A percentile compares a stretch with the other conserved stretches of the same genome.
Evolutionary conservation across 1,139 yeast genomes (phyloP).

Genomic region (Candida sojae): DNA sequence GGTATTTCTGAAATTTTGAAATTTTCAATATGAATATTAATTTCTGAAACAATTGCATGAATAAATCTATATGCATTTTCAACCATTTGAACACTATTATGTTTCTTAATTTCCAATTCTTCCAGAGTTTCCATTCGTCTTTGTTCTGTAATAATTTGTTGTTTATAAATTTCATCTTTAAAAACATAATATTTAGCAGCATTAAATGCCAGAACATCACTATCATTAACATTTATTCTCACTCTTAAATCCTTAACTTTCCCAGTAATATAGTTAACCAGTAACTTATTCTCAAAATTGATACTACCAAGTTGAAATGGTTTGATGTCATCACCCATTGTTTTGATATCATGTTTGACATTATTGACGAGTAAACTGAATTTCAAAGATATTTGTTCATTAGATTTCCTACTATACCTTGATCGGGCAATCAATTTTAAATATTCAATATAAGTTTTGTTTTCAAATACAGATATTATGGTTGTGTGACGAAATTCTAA

Average conservation of each 20-base stretch:
- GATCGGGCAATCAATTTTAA: conserved; percentile 22
- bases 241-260: conserved; percentile 11
- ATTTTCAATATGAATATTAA: conserved; percentile 36
- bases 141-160: not conserved
- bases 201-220: conserved; percentile 27
- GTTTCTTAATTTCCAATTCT: conserved; percentile 1
- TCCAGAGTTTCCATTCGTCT: not conserved
- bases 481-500: conserved; percentile 28
- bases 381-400: conserved; percentile 22
- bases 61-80: conserved; percentile 12
- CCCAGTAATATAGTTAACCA: conserved; percentile 23
- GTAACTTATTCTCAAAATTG: conserved; percentile 24
- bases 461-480: conserved; percentile 14
- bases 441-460: conserved; percentile 23
- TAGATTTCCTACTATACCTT: conserved; percentile 21
- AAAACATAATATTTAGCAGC: conserved; percentile 12
- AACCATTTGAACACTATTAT: conserved; percentile 8
- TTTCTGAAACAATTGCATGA: conserved; percentile 15
- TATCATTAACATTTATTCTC: conserved; percentile 12
- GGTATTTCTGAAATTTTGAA: conserved; percentile 36
- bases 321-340: conserved; percentile 7
- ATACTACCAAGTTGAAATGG: conserved; percentile 21
- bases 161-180: conserved; percentile 6
- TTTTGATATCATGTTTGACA: conserved; percentile 10
- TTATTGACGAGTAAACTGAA: conserved; percentile 17